A percentile compares a stretch with the other conserved stretches of the same genome.
These are phyloP conservation scores for Metschnikowia colocasiae DNA, from an alignment of 805 yeast genomes.

Conservation along the genomic window DNA sequence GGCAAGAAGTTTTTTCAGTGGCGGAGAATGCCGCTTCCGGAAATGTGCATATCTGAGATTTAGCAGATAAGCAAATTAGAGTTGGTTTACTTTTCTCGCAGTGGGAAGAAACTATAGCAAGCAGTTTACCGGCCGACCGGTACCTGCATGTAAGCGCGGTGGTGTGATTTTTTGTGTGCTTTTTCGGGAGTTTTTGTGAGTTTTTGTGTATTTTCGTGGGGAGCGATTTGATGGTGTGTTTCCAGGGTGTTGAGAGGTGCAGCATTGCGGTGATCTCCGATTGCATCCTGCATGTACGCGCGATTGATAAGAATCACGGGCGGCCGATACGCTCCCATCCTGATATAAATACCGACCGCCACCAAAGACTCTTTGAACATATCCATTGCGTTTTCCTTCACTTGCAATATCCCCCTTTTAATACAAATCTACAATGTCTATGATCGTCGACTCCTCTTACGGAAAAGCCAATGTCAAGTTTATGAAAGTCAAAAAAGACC, in stretches of 20 bases:
- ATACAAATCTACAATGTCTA: slow-evolving; percentile 10
- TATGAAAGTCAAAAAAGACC: slow-evolving; percentile 80
- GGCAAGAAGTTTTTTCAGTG: too few species aligned
- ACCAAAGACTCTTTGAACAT: neutral
- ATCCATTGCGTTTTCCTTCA: neutral
- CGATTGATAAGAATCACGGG: slow-evolving; percentile 4
- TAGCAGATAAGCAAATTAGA: too few species aligned
- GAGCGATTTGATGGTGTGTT: neutral
- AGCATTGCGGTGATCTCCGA: slow-evolving; percentile 11
- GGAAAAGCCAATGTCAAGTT: slow-evolving; percentile 94
- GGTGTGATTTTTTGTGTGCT: too few species aligned
- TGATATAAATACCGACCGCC: slow-evolving; percentile 1
- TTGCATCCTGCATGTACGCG: neutral
- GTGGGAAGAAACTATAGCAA: too few species aligned
- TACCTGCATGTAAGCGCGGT: too few species aligned
- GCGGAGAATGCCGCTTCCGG: too few species aligned
- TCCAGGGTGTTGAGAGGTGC: neutral
- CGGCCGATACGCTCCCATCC: neutral
- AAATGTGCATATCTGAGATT: too few species aligned
- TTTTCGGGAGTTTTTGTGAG: too few species aligned
- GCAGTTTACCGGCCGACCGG: too few species aligned
- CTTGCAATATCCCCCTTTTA: neutral
- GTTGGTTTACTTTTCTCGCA: too few species aligned
- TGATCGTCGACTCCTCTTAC: slow-evolving; percentile 52
- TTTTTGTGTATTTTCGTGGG: too few species aligned